Base-by-base conservation (phyloP, 768 basidiomycete species). In the Kwoniella shandongensis region DNA sequence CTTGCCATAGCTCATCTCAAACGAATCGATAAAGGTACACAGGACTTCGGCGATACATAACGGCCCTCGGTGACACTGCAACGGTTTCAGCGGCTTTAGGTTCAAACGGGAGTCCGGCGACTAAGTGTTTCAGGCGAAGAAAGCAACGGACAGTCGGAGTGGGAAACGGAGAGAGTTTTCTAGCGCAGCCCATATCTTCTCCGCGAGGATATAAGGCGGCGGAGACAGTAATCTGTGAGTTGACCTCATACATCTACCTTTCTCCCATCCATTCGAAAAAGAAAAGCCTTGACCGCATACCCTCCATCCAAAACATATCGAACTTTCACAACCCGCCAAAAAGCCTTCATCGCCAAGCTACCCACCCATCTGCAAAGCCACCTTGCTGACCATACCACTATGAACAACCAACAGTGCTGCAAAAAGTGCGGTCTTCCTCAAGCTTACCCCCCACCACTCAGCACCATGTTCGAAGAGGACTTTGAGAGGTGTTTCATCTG, bases 401-500 rank as follows among this genome's bases (percentile, higher is more conserved):
- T 55, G 54, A 32, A 44, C 44, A 27, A 22, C 41, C 20, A 46
- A 20, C 56, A 58, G 56, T 23, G 44, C 25, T 58, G 56, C 30
- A 41, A 44, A 44, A 49, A 58, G 4, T 58, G 56, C 56, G 56
- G 56, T 38, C 50, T 58, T 48, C 56, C 42, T 51, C 48, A 49
- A 36, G 56, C 56, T 42, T 45, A 17, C 26, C 39, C 51, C 11
- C 45, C 17, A 32, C 6, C 22, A 12, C 29, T 53, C 44, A 10
- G 44, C 26, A 70, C 56, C 61, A 73, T 73, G 71, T 73, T 73
- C 32, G 71, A 73, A 54, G 68, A 70, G 39, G 68, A 70, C 30
- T 66, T 63, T 39, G 66, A 65, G 36, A 45, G 62, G 38, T 73
- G 71, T 58, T 68, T 66, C 56, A 73, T 68, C 52, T 73, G 71